Evolutionary conservation across 208 protist genomes (phyloP).

Genomic region (Crithidia acanthocephali): DNA sequence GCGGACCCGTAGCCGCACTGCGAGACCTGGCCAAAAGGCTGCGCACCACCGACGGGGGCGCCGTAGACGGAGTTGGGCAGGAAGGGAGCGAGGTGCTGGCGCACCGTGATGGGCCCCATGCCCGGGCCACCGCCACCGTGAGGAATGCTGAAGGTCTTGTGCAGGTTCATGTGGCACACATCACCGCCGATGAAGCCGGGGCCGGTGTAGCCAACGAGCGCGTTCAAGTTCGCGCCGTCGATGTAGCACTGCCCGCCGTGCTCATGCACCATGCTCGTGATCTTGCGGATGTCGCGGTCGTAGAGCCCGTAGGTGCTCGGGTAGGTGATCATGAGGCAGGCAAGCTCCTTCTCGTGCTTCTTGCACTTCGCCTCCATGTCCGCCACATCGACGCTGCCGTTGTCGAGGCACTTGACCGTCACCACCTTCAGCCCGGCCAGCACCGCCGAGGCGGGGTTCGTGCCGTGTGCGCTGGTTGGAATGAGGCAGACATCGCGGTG

Average conservation of each 20-base stretch:
- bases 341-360: constrained; percentile 92
- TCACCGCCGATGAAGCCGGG: constrained; percentile 98
- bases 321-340: constrained; percentile 98
- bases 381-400: constrained; percentile 94
- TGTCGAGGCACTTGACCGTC: constrained; percentile 87
- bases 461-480: constrained; percentile 97
- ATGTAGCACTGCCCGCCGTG: constrained; percentile 97
- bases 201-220: constrained; percentile 94
- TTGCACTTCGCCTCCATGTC: constrained; percentile 92
- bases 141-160: constrained; percentile 99
- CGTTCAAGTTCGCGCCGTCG: constrained; percentile 99
- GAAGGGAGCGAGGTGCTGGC: constrained; percentile 93
- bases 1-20: constrained; percentile 95
- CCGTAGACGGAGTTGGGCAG: constrained; percentile 87
- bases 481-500: constrained; percentile 98
- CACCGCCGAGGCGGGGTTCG: constrained; percentile 98
- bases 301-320: constrained; percentile 98
- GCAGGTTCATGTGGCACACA: constrained; percentile 99
- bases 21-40: constrained; percentile 91
- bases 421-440: constrained; percentile 94
- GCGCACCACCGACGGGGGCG: constrained; percentile 56
- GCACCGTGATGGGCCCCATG: constrained; percentile 97
- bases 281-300: constrained; percentile 93
- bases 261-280: constrained; percentile 89
- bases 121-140: constrained; percentile 98